These are phyloP conservation scores for Spinacia oleracea DNA, from an alignment of 179 eudicot genomes.

Conservation along the genomic window DNA sequence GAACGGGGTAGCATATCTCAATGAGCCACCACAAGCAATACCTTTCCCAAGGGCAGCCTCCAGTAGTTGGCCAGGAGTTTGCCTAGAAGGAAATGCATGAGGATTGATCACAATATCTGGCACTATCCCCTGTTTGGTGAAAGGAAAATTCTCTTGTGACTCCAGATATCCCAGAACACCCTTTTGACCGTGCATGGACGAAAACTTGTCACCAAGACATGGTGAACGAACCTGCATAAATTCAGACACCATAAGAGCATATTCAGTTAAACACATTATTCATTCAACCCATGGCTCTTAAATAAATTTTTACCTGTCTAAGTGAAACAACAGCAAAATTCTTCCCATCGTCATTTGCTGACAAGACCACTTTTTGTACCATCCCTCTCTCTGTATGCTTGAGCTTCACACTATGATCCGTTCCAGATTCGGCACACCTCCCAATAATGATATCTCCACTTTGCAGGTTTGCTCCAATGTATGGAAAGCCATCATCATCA, in stretches of 20 bases:
- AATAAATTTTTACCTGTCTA: conserved; percentile 75
- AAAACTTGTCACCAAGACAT: conserved; percentile 91
- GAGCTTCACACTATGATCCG: conserved; percentile 83
- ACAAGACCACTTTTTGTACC: conserved; percentile 88
- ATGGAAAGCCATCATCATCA: conserved; percentile 98
- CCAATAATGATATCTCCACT: conserved; percentile 90
- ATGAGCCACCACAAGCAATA: conserved; percentile 79
- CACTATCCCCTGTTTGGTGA: conserved; percentile 88
- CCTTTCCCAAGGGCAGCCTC: conserved; percentile 96
- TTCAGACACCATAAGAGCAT: not conserved
- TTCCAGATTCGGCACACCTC: conserved; percentile 71
- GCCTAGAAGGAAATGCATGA: conserved; percentile 94
- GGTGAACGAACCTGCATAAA: conserved; percentile 78
- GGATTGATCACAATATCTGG: conserved; percentile 96
- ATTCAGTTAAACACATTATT: not conserved
- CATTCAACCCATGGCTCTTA: not conserved
- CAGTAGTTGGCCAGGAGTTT: conserved; percentile 91
- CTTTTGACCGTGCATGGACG: conserved; percentile 97
- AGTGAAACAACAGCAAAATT: conserved; percentile 87
- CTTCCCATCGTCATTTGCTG: conserved; percentile 98
- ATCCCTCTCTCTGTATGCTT: conserved; percentile 95
- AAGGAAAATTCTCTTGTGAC: conserved; percentile 87
- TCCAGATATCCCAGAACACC: conserved; percentile 90
- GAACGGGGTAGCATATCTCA: conserved; percentile 80
- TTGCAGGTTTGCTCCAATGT: conserved; percentile 81